Conservation (phyloP, 768 basidiomycete species). For the Sporobolomyces phaffii region DNA sequence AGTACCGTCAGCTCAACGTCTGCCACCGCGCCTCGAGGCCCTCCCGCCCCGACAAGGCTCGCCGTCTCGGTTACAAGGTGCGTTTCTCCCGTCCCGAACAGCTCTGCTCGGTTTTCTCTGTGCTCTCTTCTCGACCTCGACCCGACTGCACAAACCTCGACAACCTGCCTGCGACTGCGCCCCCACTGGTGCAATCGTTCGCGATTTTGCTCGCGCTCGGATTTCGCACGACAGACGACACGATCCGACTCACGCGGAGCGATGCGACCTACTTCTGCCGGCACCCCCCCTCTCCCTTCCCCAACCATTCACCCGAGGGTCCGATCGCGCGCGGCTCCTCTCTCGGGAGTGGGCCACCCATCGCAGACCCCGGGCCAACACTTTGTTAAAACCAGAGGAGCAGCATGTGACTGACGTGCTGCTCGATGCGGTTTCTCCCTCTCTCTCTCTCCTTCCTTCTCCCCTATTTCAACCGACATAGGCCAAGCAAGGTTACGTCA, state of each 20-base stretch:
- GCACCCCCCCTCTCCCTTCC: background rate
- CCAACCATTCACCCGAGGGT: background rate
- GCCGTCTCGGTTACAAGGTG: conserved; percentile 90
- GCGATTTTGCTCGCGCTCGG: no score
- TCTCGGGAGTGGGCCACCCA: no score
- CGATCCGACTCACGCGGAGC: background rate
- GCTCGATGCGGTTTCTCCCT: conserved; percentile 16
- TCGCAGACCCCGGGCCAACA: no score
- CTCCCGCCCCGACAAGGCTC: conserved; percentile 97
- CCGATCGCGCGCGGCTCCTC: background rate
- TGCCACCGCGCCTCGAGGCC: conserved; percentile 97
- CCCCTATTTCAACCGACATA: background rate
- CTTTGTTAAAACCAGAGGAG: background rate
- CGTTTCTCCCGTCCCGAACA: background rate
- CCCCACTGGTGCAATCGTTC: no score
- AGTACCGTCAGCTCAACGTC: conserved; percentile 86
- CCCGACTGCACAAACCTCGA: background rate
- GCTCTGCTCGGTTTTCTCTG: no score
- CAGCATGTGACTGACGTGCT: conserved; percentile 16
- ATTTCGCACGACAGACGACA: background rate
- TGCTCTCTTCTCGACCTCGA: background rate
- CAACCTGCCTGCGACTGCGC: no score
- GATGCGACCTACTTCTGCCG: background rate
- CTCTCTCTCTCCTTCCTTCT: background rate
- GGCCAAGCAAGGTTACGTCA: conserved; percentile 97